Conservation (phyloP, 2,329 filamentous ascomycete genomes). For the Stachybotrys chlorohalonatus region DNA sequence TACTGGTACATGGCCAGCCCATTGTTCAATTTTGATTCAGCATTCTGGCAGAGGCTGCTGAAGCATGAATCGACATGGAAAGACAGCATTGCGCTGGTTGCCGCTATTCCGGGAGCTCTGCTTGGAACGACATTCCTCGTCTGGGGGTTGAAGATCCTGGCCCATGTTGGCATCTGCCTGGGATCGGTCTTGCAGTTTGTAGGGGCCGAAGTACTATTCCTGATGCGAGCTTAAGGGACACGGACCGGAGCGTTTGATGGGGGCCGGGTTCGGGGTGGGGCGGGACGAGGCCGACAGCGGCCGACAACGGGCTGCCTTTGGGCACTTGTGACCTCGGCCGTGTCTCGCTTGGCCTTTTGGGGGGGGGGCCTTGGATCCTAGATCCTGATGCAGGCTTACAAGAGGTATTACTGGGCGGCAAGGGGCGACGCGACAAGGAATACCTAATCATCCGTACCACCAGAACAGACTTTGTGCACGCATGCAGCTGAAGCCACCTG, state of each 20-base stretch:
- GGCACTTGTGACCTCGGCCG: too few species aligned
- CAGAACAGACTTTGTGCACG: too few species aligned
- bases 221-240: neutral
- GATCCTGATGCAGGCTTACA: too few species aligned
- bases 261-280: neutral
- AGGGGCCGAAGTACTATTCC: neutral
- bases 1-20: neutral
- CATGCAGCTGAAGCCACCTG: too few species aligned
- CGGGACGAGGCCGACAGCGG: neutral
- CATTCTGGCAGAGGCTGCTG: neutral
- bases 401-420: too few species aligned
- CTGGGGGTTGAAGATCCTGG: neutral
- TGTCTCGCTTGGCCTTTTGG: too few species aligned
- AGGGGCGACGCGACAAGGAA: too few species aligned
- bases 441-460: too few species aligned
- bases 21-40: neutral
- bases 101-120: slow-evolving; percentile 5
- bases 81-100: slow-evolving; percentile 1
- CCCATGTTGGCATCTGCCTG: neutral
- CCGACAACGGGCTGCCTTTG: too few species aligned
- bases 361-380: too few species aligned
- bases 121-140: neutral
- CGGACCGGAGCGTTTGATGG: neutral
- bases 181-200: neutral
- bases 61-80: neutral